Evolutionary conservation across 805 yeast genomes (phyloP), one percentile per base, ranked within the genome.

Genomic region (Sungouiozyma intestinalis): DNA sequence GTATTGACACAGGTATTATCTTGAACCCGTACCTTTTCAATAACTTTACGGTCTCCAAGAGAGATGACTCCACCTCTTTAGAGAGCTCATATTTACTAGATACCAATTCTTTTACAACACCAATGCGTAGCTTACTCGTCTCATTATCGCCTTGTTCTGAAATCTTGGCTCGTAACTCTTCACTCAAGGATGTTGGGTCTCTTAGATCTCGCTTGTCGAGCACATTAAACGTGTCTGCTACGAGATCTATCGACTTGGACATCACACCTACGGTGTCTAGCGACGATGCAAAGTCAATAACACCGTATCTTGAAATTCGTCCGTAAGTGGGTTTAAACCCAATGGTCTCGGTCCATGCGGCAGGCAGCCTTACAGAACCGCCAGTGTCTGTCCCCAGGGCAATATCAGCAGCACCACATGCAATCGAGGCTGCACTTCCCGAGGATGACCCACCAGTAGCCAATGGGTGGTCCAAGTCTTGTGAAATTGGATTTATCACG

Each of bases 301-400:
- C 85, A 2, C 98, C 99, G 79, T 85, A 80, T 43, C 99, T 67
- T 0, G 97, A 87, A 2, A 92, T 66, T 33, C 95, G 69, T 0
- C 98, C 98, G 59, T 92, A 92, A 0, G 92, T 72, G 1, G 98
- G 98, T 60, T 92, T 92, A 65, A 86, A 86, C 1, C 98, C 98
- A 24, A 76, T 65, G 0, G 82, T 71, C 1, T 88, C 85, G 50
- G 90, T 80, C 58, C 81, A 86, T 16, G 94, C 80, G 1, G 95
- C 94, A 0, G 99, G 99, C 16, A 85, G 66, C 46, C 99, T 71
- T 0, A 92, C 85, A 0, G 97, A 86, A 0, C 99, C 99, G 4
- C 99, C 99, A 0, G 99, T 92, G 54, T 92, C 99, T 1, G 97
- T 84, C 0, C 98, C 99, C 32, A 92, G 62, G 1, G 94, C 74